These are phyloP conservation scores for Yamadazyma endophytica DNA, from an alignment of 805 yeast species.

Conservation along the genomic window DNA sequence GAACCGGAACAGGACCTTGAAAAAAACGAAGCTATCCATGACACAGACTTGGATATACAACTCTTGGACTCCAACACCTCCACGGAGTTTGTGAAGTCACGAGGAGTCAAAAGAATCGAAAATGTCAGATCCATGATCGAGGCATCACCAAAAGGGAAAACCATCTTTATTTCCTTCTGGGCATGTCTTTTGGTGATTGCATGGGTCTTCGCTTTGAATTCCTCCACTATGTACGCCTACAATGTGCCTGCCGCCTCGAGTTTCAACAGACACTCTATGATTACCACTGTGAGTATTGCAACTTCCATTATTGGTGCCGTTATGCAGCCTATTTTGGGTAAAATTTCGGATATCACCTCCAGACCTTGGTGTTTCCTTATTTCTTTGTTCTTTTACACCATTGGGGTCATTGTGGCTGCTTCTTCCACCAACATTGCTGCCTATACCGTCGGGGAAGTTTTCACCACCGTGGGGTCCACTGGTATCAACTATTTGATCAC, in stretches of 20 bases:
- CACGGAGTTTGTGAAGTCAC: conserved; percentile 8
- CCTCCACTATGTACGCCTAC: conserved; percentile 25
- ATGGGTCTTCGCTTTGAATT: conserved; percentile 26
- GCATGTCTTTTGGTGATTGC: conserved; percentile 16
- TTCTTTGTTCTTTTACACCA: conserved; percentile 13
- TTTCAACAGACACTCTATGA: conserved; percentile 17
- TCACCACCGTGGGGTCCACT: conserved; percentile 16
- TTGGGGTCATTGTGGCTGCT: conserved; percentile 21
- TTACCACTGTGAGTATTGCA: conserved; percentile 20
- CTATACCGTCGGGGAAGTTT: conserved; percentile 20
- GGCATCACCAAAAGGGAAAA: conserved; percentile 9
- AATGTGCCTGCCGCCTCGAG: conserved; percentile 28
- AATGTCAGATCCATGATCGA: conserved; percentile 11
- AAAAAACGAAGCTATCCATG: too few relatives aligned
- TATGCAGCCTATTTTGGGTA: conserved; percentile 18
- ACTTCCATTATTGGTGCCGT: conserved; percentile 19
- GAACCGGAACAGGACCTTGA: too few relatives aligned
- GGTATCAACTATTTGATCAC: conserved; percentile 16
- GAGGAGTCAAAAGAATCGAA: conserved; percentile 20
- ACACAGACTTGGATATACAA: too few relatives aligned
- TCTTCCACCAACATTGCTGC: conserved; percentile 16
- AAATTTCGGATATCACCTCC: conserved; percentile 20
- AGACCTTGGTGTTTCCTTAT: conserved; percentile 18
- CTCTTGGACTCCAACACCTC: too few relatives aligned
- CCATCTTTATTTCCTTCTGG: conserved; percentile 9